Base-by-base conservation (phyloP, 1,139 yeast species). In the Pichia sp. region DNA sequence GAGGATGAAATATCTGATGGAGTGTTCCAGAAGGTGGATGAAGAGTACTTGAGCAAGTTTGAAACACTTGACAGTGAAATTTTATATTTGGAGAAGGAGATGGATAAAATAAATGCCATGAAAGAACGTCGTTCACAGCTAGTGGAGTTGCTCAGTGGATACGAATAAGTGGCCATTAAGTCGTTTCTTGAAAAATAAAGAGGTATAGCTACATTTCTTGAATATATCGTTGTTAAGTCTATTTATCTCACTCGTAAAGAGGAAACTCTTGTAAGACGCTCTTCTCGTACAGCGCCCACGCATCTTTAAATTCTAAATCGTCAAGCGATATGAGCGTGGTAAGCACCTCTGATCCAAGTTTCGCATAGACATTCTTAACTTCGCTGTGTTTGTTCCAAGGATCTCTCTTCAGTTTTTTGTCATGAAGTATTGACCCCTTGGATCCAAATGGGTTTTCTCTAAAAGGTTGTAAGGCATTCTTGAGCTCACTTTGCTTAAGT, bases 371-470 rank as follows among this genome's bases (percentile, higher is more conserved):
- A 3, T 23, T 24, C 12, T 30, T 11, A 21, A 43, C 38, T 22
- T 38, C 24, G 3, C 12, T 4, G 23, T 36, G 37, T 27, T 38
- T 61, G 3, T 65, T 58, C 54, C 69, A 80, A 0, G 93, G 91
- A 51, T 84, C 79, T 41, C 94, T 62, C 12, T 38, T 20, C 1
- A 56, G 39, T 34, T 59, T 52, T 53, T 73, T 78, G 33, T 64
- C 67, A n/a, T 59, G 53, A 23, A 62, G 41, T 25, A 64, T 59
- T 0, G 69, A 62, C 10, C 60, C 58, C 19, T 54, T 58, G 18
- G 68, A 59, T 0, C 88, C 94, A 53, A 74, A 77, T 59, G 78
- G 76, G 55, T 83, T 91, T 4, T 49, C 44, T 26, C 60, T 63
- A 49, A 83, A 84, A 26, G 66, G 64, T n/a, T 56, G 51, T 3